A percentile compares a stretch with the other conserved stretches of the same genome.
Evolutionary conservation across 2,329 filamentous ascomycete genomes (phyloP).

Genomic region (Talaromyces rugulosus): DNA sequence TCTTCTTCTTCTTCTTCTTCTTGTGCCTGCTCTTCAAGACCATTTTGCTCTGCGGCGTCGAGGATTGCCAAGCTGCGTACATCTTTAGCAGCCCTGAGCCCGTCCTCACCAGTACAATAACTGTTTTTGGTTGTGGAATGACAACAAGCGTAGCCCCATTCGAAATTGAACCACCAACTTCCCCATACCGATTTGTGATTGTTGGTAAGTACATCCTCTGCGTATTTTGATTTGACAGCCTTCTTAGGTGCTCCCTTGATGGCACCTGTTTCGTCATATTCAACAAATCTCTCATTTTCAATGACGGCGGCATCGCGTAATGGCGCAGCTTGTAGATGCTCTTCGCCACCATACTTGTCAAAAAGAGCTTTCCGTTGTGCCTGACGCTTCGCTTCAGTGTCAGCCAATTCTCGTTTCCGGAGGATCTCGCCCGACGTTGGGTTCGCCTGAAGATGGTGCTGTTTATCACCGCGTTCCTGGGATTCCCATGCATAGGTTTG

Average conservation of each 20-base stretch:
- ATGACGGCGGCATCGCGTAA: conserved; percentile 65
- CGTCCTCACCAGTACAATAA: conserved; percentile 92
- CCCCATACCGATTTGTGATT: conserved; percentile 94
- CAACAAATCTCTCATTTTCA: conserved; percentile 82
- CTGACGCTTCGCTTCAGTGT: conserved; percentile 64
- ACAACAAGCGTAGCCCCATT: conserved; percentile 95
- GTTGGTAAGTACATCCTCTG: conserved; percentile 80
- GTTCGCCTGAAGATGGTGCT: conserved; percentile 90
- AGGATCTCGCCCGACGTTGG: conserved; percentile 86
- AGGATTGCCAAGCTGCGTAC: conserved; percentile 58
- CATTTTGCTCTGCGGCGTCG: conserved; percentile 18
- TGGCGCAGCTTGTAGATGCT: conserved; percentile 57
- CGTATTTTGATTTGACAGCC: conserved; percentile 81
- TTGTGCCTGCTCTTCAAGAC: conserved; percentile 19
- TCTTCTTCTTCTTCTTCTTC: conserved; percentile 21
- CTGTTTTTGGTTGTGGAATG: conserved; percentile 93
- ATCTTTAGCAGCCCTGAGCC: conserved; percentile 74
- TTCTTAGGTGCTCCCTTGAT: conserved; percentile 83
- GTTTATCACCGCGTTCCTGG: conserved; percentile 75
- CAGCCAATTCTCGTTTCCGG: conserved; percentile 73
- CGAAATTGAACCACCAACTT: conserved; percentile 94
- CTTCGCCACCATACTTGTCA: conserved; percentile 76
- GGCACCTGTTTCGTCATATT: conserved; percentile 86
- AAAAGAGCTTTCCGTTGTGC: conserved; percentile 66
- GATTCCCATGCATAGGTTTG: conserved; percentile 93